A percentile compares a stretch with the other conserved stretches of the same genome.
phyloP scores from a whole-genome alignment of 2,329 filamentous ascomycete genomes.

The Aureobasidium namibiae region DNA sequence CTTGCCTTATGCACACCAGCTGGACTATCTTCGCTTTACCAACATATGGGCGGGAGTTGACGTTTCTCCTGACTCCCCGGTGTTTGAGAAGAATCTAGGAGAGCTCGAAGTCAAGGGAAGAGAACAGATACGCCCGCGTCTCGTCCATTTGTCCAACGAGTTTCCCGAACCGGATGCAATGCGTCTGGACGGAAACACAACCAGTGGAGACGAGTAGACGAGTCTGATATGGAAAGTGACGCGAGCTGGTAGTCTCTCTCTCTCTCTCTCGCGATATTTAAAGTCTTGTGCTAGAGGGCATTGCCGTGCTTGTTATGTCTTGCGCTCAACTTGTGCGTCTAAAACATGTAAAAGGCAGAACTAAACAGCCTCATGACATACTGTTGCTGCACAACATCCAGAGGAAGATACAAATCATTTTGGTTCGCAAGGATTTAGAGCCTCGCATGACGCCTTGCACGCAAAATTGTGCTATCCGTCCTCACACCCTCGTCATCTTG shows the following conservation, averaged over 20 bases:
- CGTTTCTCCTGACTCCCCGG: neutral
- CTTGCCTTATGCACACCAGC: neutral
- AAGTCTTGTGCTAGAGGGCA: too few relatives aligned
- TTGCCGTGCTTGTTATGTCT: too few relatives aligned
- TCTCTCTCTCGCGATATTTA: too few relatives aligned
- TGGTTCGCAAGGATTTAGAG: neutral
- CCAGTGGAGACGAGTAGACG: too few relatives aligned
- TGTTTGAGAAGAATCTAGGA: neutral
- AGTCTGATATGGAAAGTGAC: neutral
- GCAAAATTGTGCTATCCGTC: slow-evolving; percentile 52
- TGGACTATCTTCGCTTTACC: neutral
- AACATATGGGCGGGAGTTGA: neutral
- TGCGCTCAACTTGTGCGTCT: too few relatives aligned
- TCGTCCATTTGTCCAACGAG: too few relatives aligned
- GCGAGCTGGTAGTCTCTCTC: too few relatives aligned
- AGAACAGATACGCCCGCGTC: neutral
- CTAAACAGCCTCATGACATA: too few relatives aligned
- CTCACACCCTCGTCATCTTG: slow-evolving; percentile 71
- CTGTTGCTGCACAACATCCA: neutral
- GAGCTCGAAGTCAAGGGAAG: neutral
- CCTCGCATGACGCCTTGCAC: slow-evolving; percentile 14
- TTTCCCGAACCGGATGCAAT: too few relatives aligned
- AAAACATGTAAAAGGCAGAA: neutral
- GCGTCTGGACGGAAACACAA: too few relatives aligned
- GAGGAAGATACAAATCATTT: neutral